A percentile compares a stretch with the other conserved stretches of the same genome.
These are phyloP conservation scores for Penicillium sp. DNA, from an alignment of 2,329 filamentous ascomycete species.

Conservation along the genomic window DNA sequence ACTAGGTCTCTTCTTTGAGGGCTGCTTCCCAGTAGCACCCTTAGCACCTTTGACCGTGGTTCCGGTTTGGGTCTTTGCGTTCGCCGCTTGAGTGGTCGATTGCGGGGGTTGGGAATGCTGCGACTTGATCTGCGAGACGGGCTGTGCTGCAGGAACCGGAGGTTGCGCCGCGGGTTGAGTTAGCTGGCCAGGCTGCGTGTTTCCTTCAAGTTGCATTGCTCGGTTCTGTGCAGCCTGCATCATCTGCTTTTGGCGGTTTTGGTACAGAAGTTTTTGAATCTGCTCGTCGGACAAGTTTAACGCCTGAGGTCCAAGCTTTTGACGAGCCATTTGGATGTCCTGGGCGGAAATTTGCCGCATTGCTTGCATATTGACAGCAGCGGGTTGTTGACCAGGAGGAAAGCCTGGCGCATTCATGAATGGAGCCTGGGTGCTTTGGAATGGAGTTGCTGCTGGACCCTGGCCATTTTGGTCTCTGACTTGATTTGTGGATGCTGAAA, in stretches of 20 bases:
- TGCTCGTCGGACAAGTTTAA: slow-evolving; percentile 44
- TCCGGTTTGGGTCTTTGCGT: slow-evolving; percentile 31
- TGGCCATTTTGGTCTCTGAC: slow-evolving; percentile 29
- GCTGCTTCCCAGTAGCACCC: slow-evolving; percentile 29
- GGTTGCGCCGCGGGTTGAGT: slow-evolving; percentile 26
- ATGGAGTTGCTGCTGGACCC: slow-evolving; percentile 20
- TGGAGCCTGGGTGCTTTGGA: slow-evolving; percentile 29
- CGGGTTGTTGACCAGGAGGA: slow-evolving; percentile 29
- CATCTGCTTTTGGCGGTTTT: slow-evolving; percentile 37
- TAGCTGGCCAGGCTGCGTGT: slow-evolving; percentile 24
- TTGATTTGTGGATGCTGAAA: slow-evolving; percentile 35
- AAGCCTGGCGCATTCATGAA: slow-evolving; percentile 31
- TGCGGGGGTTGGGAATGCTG: slow-evolving; percentile 22
- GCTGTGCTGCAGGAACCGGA: slow-evolving; percentile 19
- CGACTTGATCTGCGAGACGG: slow-evolving; percentile 26
- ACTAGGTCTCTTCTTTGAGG: slow-evolving; percentile 45
- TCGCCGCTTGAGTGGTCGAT: slow-evolving; percentile 28
- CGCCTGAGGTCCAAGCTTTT: slow-evolving; percentile 34
- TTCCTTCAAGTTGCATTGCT: slow-evolving; percentile 23
- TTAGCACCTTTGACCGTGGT: slow-evolving; percentile 28
- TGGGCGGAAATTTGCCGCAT: slow-evolving; percentile 36
- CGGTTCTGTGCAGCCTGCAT: slow-evolving; percentile 34
- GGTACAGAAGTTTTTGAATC: slow-evolving; percentile 37
- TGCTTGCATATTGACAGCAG: slow-evolving; percentile 27
- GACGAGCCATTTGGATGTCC: slow-evolving; percentile 39